Base-by-base conservation (phyloP, 108 stramenopile species). In the Nitzschia palea region DNA sequence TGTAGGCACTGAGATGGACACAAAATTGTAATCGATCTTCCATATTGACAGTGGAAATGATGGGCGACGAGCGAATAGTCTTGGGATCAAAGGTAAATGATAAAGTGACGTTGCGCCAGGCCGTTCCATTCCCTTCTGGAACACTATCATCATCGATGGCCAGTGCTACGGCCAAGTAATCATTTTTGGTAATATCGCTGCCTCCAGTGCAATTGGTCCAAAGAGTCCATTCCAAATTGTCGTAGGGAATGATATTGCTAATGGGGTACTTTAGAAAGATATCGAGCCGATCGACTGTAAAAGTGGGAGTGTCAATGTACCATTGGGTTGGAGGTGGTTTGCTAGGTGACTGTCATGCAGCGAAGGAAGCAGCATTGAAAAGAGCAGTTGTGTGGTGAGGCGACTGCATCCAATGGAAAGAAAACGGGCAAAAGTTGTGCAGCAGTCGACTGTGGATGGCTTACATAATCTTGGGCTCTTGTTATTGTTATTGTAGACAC, bases 11-110 rank as follows among this genome's bases (percentile, higher is more conserved):
- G n/a, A 55, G 9, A 4, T 20, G 14, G 10, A 55, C 55, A n/a
- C 55, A 55, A 29, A 55, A 55, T 32, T 55, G 4, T n/a, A 55
- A 55, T 28, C n/a, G n/a, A 28, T 29, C n/a, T 28, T 55, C 55
- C 55, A 55, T 15, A 12, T 27, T 27, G 3, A 20, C 27, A 14
- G 25, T n/a, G 30, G 14, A 55, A 28, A 55, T 5, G 29, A 55
- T 55, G 31, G 55, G 55, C 25, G 55, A 55, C 4, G 4, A 4
- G 5, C 55, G 28, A 33, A 55, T 55, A 23, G 55, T 55, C 4
- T 3, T 10, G 25, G 55, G 55, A 55, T 55, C 55, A 33, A 55
- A 55, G 6, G 4, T 33, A 20, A 55, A 55, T 29, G 30, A 5
- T 4, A 55, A 10, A 6, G 31, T 55, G 6, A 55, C 10, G 22